Conservation (phyloP, 2,329 filamentous ascomycete species). For the Clonostachys sp. region DNA sequence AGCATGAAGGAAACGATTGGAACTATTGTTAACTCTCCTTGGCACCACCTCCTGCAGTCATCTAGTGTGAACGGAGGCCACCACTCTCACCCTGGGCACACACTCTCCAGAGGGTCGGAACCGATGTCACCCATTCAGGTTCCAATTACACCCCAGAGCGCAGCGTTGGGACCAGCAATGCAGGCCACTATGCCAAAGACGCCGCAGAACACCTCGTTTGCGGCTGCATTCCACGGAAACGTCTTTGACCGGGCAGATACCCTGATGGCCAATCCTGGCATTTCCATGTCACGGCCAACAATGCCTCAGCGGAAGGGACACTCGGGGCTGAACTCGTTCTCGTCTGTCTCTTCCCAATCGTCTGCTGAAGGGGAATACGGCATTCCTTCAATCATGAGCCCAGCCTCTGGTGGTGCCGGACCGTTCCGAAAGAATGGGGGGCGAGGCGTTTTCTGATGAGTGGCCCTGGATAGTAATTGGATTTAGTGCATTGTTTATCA, state of each 20-base stretch:
- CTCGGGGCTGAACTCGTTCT: slow-evolving; percentile 29
- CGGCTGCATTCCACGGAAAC: slow-evolving; percentile 47
- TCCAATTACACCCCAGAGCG: slow-evolving; percentile 85
- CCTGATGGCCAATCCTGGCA: slow-evolving; percentile 51
- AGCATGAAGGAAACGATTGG: slow-evolving; percentile 76
- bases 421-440: neutral
- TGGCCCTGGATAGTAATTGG: too few relatives aligned
- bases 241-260: slow-evolving; percentile 58
- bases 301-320: slow-evolving; percentile 34
- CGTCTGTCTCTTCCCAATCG: slow-evolving; percentile 20
- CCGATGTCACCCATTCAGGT: slow-evolving; percentile 22
- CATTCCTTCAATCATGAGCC: neutral
- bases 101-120: slow-evolving; percentile 12
- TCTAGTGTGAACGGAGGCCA: slow-evolving; percentile 1
- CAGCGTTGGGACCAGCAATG: slow-evolving; percentile 82
- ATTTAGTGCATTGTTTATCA: too few relatives aligned
- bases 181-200: slow-evolving; percentile 83
- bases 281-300: slow-evolving; percentile 50
- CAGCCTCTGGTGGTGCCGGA: neutral
- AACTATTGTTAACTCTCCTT: slow-evolving; percentile 60
- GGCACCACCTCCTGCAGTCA: slow-evolving; percentile 37
- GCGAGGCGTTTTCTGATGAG: neutral
- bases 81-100: slow-evolving; percentile 6
- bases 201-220: slow-evolving; percentile 42
- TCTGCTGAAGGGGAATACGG: neutral